A percentile compares a stretch with the other conserved stretches of the same genome.
These are phyloP conservation scores for Bathelium albidoporum DNA, from an alignment of 495 filamentous ascomycete genomes.

Conservation along the genomic window DNA sequence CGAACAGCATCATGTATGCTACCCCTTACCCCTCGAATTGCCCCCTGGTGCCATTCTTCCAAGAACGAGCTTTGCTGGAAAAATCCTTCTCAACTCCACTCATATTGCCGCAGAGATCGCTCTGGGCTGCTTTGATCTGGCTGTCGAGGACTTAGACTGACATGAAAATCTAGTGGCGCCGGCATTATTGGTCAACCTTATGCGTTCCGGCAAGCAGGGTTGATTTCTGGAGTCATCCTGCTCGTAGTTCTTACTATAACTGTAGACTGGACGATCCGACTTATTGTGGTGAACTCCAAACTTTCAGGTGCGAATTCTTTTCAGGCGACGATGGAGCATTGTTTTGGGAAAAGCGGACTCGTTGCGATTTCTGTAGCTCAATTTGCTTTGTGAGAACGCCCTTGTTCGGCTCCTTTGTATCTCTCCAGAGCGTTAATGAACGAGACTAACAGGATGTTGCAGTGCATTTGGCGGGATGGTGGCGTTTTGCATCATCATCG, in stretches of 20 bases:
- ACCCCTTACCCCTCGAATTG: no score
- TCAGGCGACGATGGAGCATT: slow-evolving; percentile 87
- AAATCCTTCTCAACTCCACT: no score
- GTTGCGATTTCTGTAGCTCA: slow-evolving; percentile 86
- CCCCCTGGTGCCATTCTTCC: no score
- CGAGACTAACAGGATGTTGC: not conserved
- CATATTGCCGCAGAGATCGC: not conserved
- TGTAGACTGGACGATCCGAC: slow-evolving; percentile 92
- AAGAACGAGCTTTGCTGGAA: no score
- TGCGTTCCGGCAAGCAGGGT: slow-evolving; percentile 80
- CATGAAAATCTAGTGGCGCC: slow-evolving; percentile 45
- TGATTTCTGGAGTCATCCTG: slow-evolving; percentile 67
- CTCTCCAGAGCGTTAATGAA: not conserved
- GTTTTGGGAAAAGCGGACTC: slow-evolving; percentile 78
- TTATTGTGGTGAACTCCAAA: slow-evolving; percentile 95
- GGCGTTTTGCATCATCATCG: slow-evolving; percentile 94
- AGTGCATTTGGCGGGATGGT: slow-evolving; percentile 96
- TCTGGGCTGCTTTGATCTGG: not conserved
- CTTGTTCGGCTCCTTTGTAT: not conserved
- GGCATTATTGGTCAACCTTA: slow-evolving; percentile 97
- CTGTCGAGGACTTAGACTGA: not conserved
- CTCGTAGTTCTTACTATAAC: slow-evolving; percentile 69
- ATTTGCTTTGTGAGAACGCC: slow-evolving; percentile 64
- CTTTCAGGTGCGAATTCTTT: slow-evolving; percentile 84
- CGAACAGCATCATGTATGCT: slow-evolving; percentile 77